Evolutionary conservation across 352 stramenopile species (phyloP).

Genomic region (Phytophthora melonis): DNA sequence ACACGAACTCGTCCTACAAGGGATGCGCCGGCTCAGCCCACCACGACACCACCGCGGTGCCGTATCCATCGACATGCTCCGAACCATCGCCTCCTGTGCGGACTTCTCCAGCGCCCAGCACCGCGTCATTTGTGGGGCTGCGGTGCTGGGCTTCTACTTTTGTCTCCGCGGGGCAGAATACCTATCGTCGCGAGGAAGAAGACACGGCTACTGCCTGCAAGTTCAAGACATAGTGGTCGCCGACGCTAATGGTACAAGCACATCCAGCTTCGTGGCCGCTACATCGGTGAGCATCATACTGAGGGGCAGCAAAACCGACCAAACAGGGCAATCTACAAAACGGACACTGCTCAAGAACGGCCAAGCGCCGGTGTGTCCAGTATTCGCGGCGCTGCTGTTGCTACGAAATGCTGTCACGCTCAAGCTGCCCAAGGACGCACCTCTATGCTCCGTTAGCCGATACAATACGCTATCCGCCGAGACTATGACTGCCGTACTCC

Average conservation of each 20-base stretch:
- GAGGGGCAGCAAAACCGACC: neutral
- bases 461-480: neutral
- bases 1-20: neutral
- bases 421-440: neutral
- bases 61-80: neutral
- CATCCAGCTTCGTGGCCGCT: neutral
- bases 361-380: neutral
- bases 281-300: neutral
- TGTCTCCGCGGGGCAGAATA: neutral
- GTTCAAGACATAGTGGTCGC: neutral
- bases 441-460: neutral
- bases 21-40: neutral
- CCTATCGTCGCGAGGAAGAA: neutral
- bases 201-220: neutral
- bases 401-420: neutral
- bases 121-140: neutral
- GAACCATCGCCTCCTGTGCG: neutral
- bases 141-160: conserved; percentile 1
- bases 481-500: neutral
- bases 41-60: neutral
- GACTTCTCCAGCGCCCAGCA: neutral
- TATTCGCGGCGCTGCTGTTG: neutral
- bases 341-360: neutral
- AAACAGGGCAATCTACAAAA: neutral
- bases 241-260: neutral